Evolutionary conservation across 2,329 filamentous ascomycete species (phyloP), one percentile per base, ranked within the genome.

Genomic region (Claviceps paspali): DNA sequence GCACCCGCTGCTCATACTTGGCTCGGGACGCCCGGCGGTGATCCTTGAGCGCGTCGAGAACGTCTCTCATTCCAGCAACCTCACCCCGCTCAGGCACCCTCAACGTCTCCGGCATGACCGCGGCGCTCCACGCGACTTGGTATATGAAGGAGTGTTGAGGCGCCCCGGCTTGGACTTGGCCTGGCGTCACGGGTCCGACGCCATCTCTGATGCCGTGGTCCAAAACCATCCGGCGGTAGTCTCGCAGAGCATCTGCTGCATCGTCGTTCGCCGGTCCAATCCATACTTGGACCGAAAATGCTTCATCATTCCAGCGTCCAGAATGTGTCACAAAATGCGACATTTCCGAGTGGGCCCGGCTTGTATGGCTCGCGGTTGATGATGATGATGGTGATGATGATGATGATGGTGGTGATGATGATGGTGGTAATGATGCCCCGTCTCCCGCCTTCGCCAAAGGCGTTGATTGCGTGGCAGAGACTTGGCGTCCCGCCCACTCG

Each of bases 41-140:
- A 26, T 35, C 45, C 43, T 60, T 65, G 30, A 70, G 46, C 5
- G 54, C 62, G 6, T 42, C 49, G 2, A 67, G 41, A 2, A 69
- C 64, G 41, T 68, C 63, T 27, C 42, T 46, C 64, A 67, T 66
- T n/a, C 41, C 47, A 23, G 45, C 38, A 12, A 66, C 41, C 6
- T 59, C 52, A 6, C 29, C 39, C 22, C 36, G 40, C 4, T 47
- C 41, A 0, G 62, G 63, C 17, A 43, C 30, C 3, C 36, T 38
- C 21, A 60, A 41, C 11, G 43, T 41, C 0, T 30, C 36, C 6
- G 63, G 62, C 42, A 62, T 52, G 3, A 70, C 41, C 11, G 71
- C 45, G 36, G 70, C 59, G 40, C 63, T 60, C 71, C 71, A 76
- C 0, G 70, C 70, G 1, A 57, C 60, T 21, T 64, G 56, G 44